Evolutionary conservation across 2,329 filamentous ascomycete genomes (phyloP).

Genomic region (Epicoccum nigrum): DNA sequence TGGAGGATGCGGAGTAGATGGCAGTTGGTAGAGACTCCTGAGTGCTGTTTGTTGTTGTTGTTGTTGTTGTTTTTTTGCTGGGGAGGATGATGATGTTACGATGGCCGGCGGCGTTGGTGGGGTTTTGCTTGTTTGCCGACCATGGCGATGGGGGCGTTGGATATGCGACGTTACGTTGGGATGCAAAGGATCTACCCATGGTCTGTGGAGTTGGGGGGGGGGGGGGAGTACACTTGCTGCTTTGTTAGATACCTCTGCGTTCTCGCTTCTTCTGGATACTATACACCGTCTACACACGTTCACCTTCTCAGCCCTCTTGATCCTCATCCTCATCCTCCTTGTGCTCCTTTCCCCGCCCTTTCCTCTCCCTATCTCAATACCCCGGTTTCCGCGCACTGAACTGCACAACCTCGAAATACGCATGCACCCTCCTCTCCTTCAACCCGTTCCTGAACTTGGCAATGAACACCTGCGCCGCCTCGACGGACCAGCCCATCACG

Average conservation of each 20-base stretch:
- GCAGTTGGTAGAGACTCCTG: background rate
- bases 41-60: too few relatives aligned
- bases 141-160: too few relatives aligned
- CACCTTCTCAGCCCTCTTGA: too few relatives aligned
- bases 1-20: conserved; percentile 11
- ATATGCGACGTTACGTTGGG: too few relatives aligned
- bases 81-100: background rate
- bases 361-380: background rate
- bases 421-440: conserved; percentile 40
- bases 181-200: background rate
- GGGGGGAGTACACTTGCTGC: background rate
- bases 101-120: background rate
- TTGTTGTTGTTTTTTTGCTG: too few relatives aligned
- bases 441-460: conserved; percentile 40
- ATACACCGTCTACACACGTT: too few relatives aligned
- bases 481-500: conserved; percentile 44
- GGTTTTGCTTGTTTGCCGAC: background rate
- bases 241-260: conserved; percentile 16
- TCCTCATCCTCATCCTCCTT: background rate
- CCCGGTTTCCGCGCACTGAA: conserved; percentile 15
- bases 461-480: conserved; percentile 54
- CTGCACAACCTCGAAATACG: conserved; percentile 36
- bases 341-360: background rate
- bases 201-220: background rate
- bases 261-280: conserved; percentile 7